phyloP scores from a whole-genome alignment of 2,329 filamentous ascomycete genomes.

The Botrytis fabae region DNA sequence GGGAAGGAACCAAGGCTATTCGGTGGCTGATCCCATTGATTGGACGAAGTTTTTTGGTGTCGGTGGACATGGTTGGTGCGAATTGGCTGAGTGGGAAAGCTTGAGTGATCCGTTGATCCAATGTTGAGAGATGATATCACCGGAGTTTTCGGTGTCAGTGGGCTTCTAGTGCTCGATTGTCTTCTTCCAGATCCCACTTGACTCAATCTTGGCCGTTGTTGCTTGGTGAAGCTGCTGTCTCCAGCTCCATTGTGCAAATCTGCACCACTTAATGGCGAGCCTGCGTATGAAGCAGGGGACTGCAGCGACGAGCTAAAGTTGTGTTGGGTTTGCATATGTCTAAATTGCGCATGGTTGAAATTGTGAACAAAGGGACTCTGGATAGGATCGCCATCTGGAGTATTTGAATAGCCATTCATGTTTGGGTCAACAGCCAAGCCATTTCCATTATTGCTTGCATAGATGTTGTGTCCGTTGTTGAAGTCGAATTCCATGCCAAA shows the following conservation, averaged over 20 bases:
- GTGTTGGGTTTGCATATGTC: slow-evolving; percentile 62
- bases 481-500: slow-evolving; percentile 60
- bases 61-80: slow-evolving; percentile 61
- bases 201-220: slow-evolving; percentile 57
- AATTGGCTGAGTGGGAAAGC: slow-evolving; percentile 77
- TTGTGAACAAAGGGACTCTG: slow-evolving; percentile 83
- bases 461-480: slow-evolving; percentile 55
- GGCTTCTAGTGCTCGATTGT: slow-evolving; percentile 71
- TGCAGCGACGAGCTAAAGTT: slow-evolving; percentile 57
- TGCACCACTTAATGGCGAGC: slow-evolving; percentile 51
- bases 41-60: slow-evolving; percentile 82
- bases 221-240: slow-evolving; percentile 56
- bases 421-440: slow-evolving; percentile 62
- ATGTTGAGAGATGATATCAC: slow-evolving; percentile 70
- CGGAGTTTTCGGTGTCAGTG: slow-evolving; percentile 85
- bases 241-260: slow-evolving; percentile 49
- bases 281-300: slow-evolving; percentile 52
- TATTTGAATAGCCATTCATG: slow-evolving; percentile 83
- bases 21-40: slow-evolving; percentile 86
- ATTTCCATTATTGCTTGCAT: slow-evolving; percentile 55
- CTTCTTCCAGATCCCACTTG: slow-evolving; percentile 67
- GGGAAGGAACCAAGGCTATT: slow-evolving; percentile 82
- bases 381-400: slow-evolving; percentile 87
- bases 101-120: slow-evolving; percentile 63
- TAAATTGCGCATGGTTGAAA: slow-evolving; percentile 77